Evolutionary conservation across 495 filamentous ascomycete species (phyloP).

Genomic region (Xylona heveae): DNA sequence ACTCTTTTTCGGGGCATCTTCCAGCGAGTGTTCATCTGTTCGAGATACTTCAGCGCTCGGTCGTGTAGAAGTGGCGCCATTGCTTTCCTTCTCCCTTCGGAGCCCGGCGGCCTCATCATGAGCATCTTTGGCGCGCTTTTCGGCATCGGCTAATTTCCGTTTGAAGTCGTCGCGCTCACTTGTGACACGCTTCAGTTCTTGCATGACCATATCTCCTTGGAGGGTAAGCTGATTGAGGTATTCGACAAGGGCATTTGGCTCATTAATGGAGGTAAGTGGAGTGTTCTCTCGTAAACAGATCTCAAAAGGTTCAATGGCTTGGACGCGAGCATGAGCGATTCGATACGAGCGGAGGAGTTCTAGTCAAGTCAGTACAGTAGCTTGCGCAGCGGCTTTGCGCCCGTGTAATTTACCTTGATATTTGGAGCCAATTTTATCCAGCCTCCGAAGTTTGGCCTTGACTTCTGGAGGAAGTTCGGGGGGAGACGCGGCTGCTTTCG

Average conservation of each 20-base stretch:
- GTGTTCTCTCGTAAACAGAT: conserved; percentile 77
- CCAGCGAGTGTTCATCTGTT: conserved; percentile 1
- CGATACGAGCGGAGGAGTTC: conserved; percentile 84
- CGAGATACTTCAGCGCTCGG: neutral
- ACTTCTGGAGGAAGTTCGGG: conserved; percentile 58
- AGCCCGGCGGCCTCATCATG: conserved; percentile 28
- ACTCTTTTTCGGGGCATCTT: neutral
- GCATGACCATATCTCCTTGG: conserved; percentile 74
- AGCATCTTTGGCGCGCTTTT: conserved; percentile 38
- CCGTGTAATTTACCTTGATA: conserved; percentile 49
- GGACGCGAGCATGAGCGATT: conserved; percentile 64
- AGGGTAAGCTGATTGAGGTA: conserved; percentile 80
- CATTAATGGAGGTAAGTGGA: conserved; percentile 66
- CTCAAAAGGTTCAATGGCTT: conserved; percentile 82
- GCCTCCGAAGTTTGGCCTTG: conserved; percentile 42
- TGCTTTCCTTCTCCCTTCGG: conserved; percentile 16
- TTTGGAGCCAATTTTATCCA: conserved; percentile 70
- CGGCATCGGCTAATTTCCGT: conserved; percentile 46
- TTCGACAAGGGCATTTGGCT: conserved; percentile 69
- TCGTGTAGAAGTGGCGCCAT: conserved; percentile 8
- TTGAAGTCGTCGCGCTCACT: conserved; percentile 63
- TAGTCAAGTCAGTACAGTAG: conserved; percentile 12
- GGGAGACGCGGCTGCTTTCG: conserved; percentile 9
- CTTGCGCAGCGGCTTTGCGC: neutral
- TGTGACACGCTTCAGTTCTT: conserved; percentile 77